Base-by-base conservation (phyloP, 164 flowering plant species). In the Cinnamomum chago region DNA sequence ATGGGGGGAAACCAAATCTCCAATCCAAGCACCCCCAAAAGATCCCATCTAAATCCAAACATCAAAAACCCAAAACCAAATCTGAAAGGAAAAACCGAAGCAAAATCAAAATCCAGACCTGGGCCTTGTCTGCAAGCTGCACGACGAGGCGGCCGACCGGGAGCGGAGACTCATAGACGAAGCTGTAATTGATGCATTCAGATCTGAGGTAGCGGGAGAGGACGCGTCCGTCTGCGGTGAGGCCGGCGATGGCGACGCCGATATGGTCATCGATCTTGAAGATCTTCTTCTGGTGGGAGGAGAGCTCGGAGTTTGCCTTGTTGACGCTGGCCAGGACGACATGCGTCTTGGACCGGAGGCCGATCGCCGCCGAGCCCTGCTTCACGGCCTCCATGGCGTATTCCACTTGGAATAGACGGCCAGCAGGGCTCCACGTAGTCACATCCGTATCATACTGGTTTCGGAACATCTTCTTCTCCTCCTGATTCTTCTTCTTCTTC, bases 341-440 rank as follows among this genome's bases (percentile, higher is more conserved):
- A 75, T 93, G 95, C 7, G 89, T 89, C 80, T 87, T 90, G 73
- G 99, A 95, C 87, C 99, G 88, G 79, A 95, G 96, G 0, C 99
- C 99, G 6, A 95, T 90, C 7, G 99, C 97, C 0, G 99, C 98
- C 0, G 98, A 93, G 17, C 99, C 99, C 74, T 95, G 99, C 81
- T 95, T 95, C 79, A 95, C 98, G 1, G 99, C 99, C 82, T 95
- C 99, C 99, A 95, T 95, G 2, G 99, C 98, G 78, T 95, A 93
- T 84, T 95, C 99, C 62, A 95, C 97, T 79, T 95, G 99, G 81
- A 93, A 93, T 9, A 95, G 85, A 25, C 99, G 82, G 5, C 99
- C 99, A 13, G 90, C 88, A 0, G 97, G 97, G 73, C 90, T 86
- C 97, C 97, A 92, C 76, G 97, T 90, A n/a, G 97, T 92, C 20